Evolutionary conservation across 2,329 filamentous ascomycete species (phyloP).

Genomic region (Talaromyces sp.): DNA sequence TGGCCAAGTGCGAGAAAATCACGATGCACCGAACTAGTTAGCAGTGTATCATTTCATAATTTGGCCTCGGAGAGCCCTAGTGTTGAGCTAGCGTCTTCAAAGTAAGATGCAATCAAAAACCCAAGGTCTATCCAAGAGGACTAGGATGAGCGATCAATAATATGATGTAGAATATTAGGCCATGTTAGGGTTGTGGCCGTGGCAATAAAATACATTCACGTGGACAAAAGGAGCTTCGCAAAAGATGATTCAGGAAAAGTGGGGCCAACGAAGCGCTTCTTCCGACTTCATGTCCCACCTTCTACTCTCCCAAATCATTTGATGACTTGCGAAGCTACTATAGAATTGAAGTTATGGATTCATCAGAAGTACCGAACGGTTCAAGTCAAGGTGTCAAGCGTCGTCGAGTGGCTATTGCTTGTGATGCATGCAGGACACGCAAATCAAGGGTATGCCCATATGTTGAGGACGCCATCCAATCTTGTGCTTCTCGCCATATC

Average conservation of each 20-base stretch:
- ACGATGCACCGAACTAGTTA: no score
- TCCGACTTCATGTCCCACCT: background rate
- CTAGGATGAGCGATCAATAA: no score
- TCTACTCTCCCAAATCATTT: background rate
- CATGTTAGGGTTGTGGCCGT: background rate
- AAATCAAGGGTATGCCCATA: conserved; percentile 24
- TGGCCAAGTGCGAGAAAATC: no score
- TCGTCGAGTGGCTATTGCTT: conserved; percentile 39
- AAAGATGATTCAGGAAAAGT: background rate
- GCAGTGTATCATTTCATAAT: no score
- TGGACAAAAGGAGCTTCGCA: background rate
- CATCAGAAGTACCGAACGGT: background rate
- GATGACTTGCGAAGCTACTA: background rate
- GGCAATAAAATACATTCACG: background rate
- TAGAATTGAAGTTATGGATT: background rate
- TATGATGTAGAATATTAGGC: no score
- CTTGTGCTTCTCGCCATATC: background rate
- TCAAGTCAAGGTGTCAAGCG: conserved; percentile 28
- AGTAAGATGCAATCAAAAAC: no score
- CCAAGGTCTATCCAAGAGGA: no score
- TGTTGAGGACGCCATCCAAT: background rate
- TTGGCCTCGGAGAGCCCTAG: no score
- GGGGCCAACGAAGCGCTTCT: background rate
- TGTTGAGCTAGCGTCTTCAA: no score
- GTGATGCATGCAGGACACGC: conserved; percentile 37